phyloP scores from a whole-genome alignment of 768 basidiomycete species.

The Tephrocybe sp. region DNA sequence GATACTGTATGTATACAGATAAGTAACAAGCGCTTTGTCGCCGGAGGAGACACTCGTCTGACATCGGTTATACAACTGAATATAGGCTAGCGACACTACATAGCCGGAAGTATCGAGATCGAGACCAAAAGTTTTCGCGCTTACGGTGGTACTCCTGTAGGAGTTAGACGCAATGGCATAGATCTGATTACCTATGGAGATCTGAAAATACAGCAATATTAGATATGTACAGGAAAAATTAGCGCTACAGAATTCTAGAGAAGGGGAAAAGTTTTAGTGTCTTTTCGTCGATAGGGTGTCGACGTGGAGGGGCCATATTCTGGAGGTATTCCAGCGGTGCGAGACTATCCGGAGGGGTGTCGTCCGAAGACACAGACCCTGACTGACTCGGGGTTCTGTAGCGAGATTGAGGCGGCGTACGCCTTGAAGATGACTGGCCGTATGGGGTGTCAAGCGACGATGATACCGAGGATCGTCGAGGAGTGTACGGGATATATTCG shows the following conservation, averaged over 20 bases:
- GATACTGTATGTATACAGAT: no score
- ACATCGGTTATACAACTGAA: neutral
- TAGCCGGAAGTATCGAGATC: no score
- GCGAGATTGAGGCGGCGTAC: constrained; percentile 1
- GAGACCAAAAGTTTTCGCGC: no score
- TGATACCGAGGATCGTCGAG: constrained; percentile 22
- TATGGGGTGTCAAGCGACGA: constrained; percentile 18
- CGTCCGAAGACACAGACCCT: constrained; percentile 31
- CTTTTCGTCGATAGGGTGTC: constrained; percentile 65
- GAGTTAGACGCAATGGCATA: no score
- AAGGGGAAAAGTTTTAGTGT: constrained; percentile 39
- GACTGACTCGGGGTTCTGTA: constrained; percentile 19
- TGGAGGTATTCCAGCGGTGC: constrained; percentile 73
- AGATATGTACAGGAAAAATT: neutral
- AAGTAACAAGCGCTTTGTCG: neutral
- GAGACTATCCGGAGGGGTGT: constrained; percentile 35
- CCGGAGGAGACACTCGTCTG: neutral
- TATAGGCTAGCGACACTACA: no score
- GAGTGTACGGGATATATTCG: constrained; percentile 47
- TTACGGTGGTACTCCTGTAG: no score
- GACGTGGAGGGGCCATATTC: constrained; percentile 59
- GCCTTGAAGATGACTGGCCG: constrained; percentile 13
- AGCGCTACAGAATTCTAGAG: constrained; percentile 20
- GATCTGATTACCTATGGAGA: neutral
- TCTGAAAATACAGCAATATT: neutral